These are phyloP conservation scores for Aureobasidium sp. DNA, from an alignment of 2,329 filamentous ascomycete genomes.

Conservation along the genomic window DNA sequence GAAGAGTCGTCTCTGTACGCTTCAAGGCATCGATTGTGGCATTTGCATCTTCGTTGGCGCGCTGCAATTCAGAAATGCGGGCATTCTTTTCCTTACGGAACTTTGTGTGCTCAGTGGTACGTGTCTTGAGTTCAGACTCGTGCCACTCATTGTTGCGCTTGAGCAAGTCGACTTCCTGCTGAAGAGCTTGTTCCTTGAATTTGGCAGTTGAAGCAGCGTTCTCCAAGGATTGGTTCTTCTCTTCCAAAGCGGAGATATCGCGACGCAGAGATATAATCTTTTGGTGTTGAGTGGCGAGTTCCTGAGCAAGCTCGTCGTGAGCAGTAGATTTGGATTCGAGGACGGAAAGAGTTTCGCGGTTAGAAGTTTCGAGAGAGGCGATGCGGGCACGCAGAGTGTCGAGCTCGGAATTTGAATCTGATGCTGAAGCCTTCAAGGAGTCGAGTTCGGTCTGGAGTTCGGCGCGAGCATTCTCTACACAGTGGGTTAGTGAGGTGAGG, in stretches of 20 bases:
- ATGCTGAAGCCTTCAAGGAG: constrained; percentile 63
- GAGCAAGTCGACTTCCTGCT: constrained; percentile 82
- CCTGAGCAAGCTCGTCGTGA: constrained; percentile 76
- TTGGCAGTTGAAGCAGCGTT: constrained; percentile 72
- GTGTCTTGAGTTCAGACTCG: constrained; percentile 83
- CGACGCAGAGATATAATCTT: constrained; percentile 78
- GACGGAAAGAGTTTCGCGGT: constrained; percentile 79
- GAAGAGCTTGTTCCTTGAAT: constrained; percentile 81
- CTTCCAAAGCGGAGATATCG: constrained; percentile 72
- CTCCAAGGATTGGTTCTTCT: constrained; percentile 73
- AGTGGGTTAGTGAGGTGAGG: constrained; percentile 12
- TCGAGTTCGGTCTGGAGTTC: constrained; percentile 75
- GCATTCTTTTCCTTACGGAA: constrained; percentile 92
- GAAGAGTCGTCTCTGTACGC: constrained; percentile 70
- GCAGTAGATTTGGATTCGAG: constrained; percentile 84
- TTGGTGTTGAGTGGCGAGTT: constrained; percentile 80
- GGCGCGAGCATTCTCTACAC: constrained; percentile 61
- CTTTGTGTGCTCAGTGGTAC: constrained; percentile 76
- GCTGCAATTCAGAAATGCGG: constrained; percentile 79
- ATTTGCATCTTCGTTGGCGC: constrained; percentile 75
- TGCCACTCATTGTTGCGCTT: constrained; percentile 92
- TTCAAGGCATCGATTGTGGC: constrained; percentile 69
- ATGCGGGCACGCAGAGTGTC: constrained; percentile 75
- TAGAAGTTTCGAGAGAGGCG: constrained; percentile 78
- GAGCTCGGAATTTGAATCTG: constrained; percentile 63